Conservation (phyloP, 495 filamentous ascomycete genomes). For the Corynascus novoguineensis region DNA sequence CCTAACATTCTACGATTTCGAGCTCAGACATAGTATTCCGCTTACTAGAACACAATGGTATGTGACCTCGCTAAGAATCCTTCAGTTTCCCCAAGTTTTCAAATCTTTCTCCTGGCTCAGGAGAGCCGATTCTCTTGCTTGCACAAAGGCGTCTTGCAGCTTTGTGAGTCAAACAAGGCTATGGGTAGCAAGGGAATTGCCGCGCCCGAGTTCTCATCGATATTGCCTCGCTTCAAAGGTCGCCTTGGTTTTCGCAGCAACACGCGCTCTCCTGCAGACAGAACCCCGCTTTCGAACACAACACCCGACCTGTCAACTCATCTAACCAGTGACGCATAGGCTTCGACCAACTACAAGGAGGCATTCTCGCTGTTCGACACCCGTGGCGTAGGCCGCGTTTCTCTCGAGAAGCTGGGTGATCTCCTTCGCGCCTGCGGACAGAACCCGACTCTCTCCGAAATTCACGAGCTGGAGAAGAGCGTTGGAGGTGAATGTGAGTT, state of each 20-base stretch:
- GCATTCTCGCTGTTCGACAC: conserved; percentile 99
- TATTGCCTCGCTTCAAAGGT: too few species aligned
- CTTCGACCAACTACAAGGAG: conserved; percentile 99
- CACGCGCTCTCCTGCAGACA: background rate
- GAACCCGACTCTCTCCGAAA: conserved; percentile 92
- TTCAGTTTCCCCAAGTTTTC: background rate
- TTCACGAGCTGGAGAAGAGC: conserved; percentile 78
- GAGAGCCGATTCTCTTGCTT: conserved; percentile 20
- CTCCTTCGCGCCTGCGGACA: conserved; percentile 93
- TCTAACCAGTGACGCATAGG: conserved; percentile 58
- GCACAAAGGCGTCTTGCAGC: conserved; percentile 15
- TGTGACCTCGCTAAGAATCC: too few species aligned
- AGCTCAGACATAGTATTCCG: background rate
- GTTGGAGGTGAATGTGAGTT: conserved; percentile 82
- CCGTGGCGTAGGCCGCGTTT: conserved; percentile 86
- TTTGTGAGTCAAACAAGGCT: conserved; percentile 12
- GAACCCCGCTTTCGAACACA: background rate
- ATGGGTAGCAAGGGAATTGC: conserved; percentile 9
- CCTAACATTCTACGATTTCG: background rate
- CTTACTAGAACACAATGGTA: conserved; percentile 15
- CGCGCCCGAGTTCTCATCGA: too few species aligned
- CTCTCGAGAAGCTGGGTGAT: conserved; percentile 81
- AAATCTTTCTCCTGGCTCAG: conserved; percentile 8
- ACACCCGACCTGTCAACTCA: conserved; percentile 7
- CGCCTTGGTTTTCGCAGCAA: too few species aligned